Conservation (phyloP, 768 basidiomycete species). For the Gymnopilus dilepis region DNA sequence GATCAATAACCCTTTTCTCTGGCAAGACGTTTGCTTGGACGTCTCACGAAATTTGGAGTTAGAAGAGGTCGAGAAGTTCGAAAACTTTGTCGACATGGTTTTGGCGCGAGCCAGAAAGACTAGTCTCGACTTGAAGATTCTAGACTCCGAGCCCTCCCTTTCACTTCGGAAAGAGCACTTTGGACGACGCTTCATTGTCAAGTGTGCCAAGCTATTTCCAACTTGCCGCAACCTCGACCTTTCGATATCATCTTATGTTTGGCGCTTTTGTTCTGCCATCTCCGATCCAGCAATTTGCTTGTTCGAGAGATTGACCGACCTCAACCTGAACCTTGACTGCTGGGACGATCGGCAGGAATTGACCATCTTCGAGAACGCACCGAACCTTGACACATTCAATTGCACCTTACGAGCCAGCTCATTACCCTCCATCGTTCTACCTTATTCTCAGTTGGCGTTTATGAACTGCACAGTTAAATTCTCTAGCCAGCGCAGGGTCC, state of each 20-base stretch:
- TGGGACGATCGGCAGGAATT: background rate
- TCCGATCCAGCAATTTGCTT: background rate
- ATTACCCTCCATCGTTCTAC: background rate
- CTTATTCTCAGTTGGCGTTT: background rate
- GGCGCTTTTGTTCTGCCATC: background rate
- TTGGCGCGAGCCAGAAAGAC: too few relatives aligned
- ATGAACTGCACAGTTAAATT: background rate
- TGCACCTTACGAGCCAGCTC: background rate
- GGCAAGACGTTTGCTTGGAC: background rate
- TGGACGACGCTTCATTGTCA: background rate
- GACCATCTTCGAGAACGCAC: background rate
- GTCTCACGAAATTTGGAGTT: too few relatives aligned
- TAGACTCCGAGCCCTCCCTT: too few relatives aligned
- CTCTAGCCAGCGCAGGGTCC: background rate
- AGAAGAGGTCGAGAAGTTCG: too few relatives aligned
- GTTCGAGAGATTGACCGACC: background rate
- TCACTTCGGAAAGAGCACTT: too few relatives aligned
- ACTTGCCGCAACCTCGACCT: background rate
- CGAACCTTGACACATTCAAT: background rate
- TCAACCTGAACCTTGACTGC: background rate
- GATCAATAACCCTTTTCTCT: background rate
- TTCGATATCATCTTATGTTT: background rate
- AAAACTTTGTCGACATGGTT: too few relatives aligned
- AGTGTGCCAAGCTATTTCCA: background rate
- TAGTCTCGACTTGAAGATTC: too few relatives aligned